phyloP scores from a whole-genome alignment of 2,329 filamentous ascomycete genomes.

The Arthrobotrys pseudoclavata region DNA sequence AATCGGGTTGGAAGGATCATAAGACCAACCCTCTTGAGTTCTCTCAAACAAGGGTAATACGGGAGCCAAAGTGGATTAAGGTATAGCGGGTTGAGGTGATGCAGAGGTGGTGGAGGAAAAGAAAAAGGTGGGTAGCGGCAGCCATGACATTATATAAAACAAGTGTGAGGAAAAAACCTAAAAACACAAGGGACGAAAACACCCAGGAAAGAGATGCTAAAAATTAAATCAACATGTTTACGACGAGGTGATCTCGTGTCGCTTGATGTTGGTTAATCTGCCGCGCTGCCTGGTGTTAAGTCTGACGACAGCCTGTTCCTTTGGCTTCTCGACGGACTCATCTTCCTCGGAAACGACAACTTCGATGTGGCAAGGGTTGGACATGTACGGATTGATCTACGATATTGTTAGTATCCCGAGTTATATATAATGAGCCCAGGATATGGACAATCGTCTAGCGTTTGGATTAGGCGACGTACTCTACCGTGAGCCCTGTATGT shows the following conservation, averaged over 20 bases:
- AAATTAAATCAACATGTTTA: slow-evolving; percentile 64
- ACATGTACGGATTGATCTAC: slow-evolving; percentile 99
- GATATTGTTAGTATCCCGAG: background rate
- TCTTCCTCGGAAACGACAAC: slow-evolving; percentile 98
- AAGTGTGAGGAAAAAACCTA: slow-evolving; percentile 40
- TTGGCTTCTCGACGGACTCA: slow-evolving; percentile 93
- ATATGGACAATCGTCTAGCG: background rate
- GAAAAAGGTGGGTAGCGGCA: slow-evolving; percentile 34
- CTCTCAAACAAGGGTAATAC: slow-evolving; percentile 28
- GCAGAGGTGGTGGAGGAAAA: slow-evolving; percentile 21
- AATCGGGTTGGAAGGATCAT: slow-evolving; percentile 42
- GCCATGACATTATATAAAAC: slow-evolving; percentile 60
- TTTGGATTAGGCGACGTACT: slow-evolving; percentile 76
- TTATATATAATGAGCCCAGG: background rate
- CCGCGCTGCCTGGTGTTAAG: slow-evolving; percentile 95
- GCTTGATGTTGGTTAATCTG: slow-evolving; percentile 68
- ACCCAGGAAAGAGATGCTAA: slow-evolving; percentile 45
- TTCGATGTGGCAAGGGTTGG: slow-evolving; percentile 99
- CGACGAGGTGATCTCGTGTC: slow-evolving; percentile 73
- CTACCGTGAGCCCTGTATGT: slow-evolving; percentile 99
- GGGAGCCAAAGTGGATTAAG: slow-evolving; percentile 50
- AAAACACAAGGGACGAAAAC: slow-evolving; percentile 51
- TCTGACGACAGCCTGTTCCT: slow-evolving; percentile 70
- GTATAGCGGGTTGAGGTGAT: slow-evolving; percentile 34
- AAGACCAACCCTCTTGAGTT: slow-evolving; percentile 26